Evolutionary conservation across 1,284 basidiomycete species (phyloP).

Genomic region (Ceratobasidium sp.): DNA sequence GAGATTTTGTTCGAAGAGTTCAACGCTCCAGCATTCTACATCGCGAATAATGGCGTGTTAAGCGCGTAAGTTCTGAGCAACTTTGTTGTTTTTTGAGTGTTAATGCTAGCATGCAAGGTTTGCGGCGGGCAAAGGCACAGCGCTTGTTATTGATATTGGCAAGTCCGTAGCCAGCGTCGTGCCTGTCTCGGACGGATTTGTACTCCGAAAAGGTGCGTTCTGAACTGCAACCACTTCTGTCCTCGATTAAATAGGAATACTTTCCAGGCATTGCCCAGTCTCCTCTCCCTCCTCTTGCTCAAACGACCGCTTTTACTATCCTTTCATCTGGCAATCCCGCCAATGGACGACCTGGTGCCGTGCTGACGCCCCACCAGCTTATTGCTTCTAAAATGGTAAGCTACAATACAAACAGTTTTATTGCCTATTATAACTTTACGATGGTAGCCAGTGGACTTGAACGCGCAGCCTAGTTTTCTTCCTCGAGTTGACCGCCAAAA

Average conservation of each 20-base stretch:
- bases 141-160: constrained; percentile 95
- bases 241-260: background rate
- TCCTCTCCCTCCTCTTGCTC: constrained; percentile 80
- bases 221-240: background rate
- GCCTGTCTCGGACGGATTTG: constrained; percentile 98
- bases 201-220: constrained; percentile 89
- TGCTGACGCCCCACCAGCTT: constrained; percentile 87
- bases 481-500: constrained; percentile 81
- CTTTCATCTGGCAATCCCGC: constrained; percentile 62
- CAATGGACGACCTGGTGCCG: constrained; percentile 66
- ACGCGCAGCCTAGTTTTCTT: constrained; percentile 72
- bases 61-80: constrained; percentile 77
- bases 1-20: constrained; percentile 99
- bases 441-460: constrained; percentile 74
- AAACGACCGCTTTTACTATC: constrained; percentile 77
- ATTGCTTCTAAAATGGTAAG: constrained; percentile 81
- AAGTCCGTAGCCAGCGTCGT: constrained; percentile 90
- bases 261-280: constrained; percentile 76
- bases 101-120: constrained; percentile 69
- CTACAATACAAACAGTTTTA: constrained; percentile 11
- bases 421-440: background rate
- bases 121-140: constrained; percentile 93
- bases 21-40: constrained; percentile 94
- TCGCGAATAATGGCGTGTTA: constrained; percentile 95
- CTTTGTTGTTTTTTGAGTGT: constrained; percentile 10